Percentiles rank a stretch among this genome's conserved stretches.
phyloP scores from a whole-genome alignment of 352 stramenopile genomes.

The Phytophthora foliorum region DNA sequence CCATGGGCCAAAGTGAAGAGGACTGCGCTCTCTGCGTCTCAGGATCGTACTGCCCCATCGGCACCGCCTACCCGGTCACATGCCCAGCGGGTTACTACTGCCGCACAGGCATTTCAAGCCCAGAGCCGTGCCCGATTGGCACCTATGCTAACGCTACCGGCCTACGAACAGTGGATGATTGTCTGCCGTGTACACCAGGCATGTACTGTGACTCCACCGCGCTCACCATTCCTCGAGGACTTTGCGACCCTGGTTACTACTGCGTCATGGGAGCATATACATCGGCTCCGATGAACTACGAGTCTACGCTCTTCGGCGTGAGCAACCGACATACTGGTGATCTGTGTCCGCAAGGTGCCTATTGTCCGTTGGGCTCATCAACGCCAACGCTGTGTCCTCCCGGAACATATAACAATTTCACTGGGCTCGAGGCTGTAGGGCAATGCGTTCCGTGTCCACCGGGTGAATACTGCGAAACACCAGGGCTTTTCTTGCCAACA shows the following conservation, averaged over 20 bases:
- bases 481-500: conserved; percentile 72
- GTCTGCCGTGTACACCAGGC: conserved; percentile 86
- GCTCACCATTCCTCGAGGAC: conserved; percentile 74
- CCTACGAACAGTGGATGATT: conserved; percentile 87
- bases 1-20: conserved; percentile 65
- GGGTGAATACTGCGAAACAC: conserved; percentile 82
- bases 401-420: conserved; percentile 82
- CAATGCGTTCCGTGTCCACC: conserved; percentile 88
- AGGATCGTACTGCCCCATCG: conserved; percentile 73
- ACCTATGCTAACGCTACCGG: conserved; percentile 89
- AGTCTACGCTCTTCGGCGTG: conserved; percentile 72
- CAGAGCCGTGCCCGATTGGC: conserved; percentile 91
- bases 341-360: conserved; percentile 73
- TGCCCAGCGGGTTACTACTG: conserved; percentile 92
- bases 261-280: conserved; percentile 91
- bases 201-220: conserved; percentile 92
- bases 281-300: conserved; percentile 88
- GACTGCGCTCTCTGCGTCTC: conserved; percentile 82
- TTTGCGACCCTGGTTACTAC: conserved; percentile 93
- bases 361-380: conserved; percentile 76
- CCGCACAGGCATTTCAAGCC: conserved; percentile 74
- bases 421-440: conserved; percentile 62
- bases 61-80: conserved; percentile 61
- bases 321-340: conserved; percentile 72
- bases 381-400: conserved; percentile 70